A percentile compares a stretch with the other conserved stretches of the same genome.
These are phyloP conservation scores for apple (Malus domestica) DNA, from an alignment of 306 rosid species.

Conservation along the genomic window ASM211411v1 NC_041792.1:27638407-27638906, in stretches of 20 bases:
- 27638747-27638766: slow-evolving; percentile 48
- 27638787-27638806: slow-evolving; percentile 66
- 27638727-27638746: slow-evolving; percentile 44
- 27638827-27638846: slow-evolving; percentile 28
- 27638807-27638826: slow-evolving; percentile 56
- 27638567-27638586: too few relatives aligned
- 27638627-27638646: not conserved
- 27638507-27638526: not conserved
- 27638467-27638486: slow-evolving; percentile 77
- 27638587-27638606: not conserved
- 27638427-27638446: slow-evolving; percentile 88
- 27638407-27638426: slow-evolving; percentile 65
- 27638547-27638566: too few relatives aligned
- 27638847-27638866: not conserved
- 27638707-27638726: slow-evolving; percentile 45
- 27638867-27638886: not conserved
- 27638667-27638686: slow-evolving; percentile 3
- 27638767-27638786: slow-evolving; percentile 56
- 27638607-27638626: not conserved
- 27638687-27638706: slow-evolving; percentile 94
- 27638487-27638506: slow-evolving; percentile 83
- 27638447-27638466: slow-evolving; percentile 77
- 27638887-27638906: not conserved
- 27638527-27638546: too few relatives aligned
- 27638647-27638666: not conserved